Evolutionary conservation across 1,139 yeast genomes (phyloP).

Genomic region (Eremothecium sinecaudum): DNA sequence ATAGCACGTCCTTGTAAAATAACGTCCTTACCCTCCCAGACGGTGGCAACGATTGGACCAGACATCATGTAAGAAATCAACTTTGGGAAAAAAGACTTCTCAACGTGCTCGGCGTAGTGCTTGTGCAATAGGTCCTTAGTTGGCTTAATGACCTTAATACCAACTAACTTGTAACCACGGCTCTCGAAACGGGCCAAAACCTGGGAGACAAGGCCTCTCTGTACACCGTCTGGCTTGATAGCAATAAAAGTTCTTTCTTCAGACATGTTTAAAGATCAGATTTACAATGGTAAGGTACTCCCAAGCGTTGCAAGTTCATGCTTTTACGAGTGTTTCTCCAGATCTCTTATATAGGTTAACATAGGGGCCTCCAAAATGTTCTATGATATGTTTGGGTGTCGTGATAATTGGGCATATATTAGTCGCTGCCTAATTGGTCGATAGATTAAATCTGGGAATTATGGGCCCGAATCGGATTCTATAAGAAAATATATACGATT

Average conservation of each 20-base stretch:
- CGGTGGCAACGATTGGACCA: constrained; percentile 98
- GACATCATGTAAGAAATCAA: constrained; percentile 93
- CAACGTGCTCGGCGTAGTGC: constrained; percentile 92
- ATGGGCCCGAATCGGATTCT: no score
- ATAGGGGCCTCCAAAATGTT: no score
- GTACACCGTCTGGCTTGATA: constrained; percentile 99
- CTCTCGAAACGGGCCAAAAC: constrained; percentile 91
- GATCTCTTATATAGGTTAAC: no score
- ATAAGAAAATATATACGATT: no score
- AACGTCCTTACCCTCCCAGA: constrained; percentile 99
- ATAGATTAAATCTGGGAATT: no score
- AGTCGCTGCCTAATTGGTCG: no score
- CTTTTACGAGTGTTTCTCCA: no score
- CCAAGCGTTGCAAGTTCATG: no score
- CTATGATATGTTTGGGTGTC: no score
- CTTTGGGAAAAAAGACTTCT: constrained; percentile 96
- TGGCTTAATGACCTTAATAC: constrained; percentile 84
- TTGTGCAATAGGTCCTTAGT: constrained; percentile 78
- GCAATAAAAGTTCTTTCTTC: constrained; percentile 88
- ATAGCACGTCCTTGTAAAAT: constrained; percentile 97
- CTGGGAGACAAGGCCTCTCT: constrained; percentile 89
- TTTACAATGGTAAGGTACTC: no score
- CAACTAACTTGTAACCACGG: constrained; percentile 97
- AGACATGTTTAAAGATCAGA: constrained; percentile 43
- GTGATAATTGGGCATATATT: no score